Conservation (phyloP, 192 early-diverging fungal species). For the Coemansia biformis region DNA sequence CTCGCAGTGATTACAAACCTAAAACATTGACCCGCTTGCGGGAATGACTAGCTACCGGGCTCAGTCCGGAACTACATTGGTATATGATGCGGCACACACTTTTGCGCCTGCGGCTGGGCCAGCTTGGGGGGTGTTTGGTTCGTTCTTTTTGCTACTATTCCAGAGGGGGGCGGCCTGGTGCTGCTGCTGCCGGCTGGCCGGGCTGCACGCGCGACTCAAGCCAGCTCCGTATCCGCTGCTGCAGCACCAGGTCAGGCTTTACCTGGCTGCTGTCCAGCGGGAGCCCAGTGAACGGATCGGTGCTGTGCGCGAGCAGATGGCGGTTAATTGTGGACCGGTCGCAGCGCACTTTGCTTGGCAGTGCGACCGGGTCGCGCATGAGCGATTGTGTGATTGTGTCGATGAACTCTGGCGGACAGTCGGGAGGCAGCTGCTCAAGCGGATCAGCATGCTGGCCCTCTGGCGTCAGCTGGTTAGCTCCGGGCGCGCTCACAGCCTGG, state of each 20-base stretch:
- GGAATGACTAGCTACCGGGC: no score
- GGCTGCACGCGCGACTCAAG: not conserved
- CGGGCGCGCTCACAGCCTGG: not conserved
- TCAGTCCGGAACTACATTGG: no score
- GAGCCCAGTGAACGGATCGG: constrained; percentile 33
- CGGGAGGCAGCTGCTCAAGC: not conserved
- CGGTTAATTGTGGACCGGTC: constrained; percentile 28
- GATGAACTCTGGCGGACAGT: constrained; percentile 25
- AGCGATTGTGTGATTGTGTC: constrained; percentile 20
- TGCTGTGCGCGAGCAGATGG: constrained; percentile 9
- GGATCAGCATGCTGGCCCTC: not conserved
- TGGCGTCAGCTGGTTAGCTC: not conserved
- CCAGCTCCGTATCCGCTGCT: constrained; percentile 16
- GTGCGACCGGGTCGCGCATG: constrained; percentile 25
- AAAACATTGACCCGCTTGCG: no score
- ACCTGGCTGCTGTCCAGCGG: constrained; percentile 5
- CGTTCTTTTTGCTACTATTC: no score
- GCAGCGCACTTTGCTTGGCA: constrained; percentile 12
- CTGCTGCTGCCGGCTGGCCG: not conserved
- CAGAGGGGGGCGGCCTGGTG: no score
- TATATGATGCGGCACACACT: no score
- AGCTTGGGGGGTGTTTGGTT: no score
- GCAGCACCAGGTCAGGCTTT: constrained; percentile 16
- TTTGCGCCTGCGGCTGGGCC: no score
- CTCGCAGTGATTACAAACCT: no score